Evolutionary conservation across 2,329 filamentous ascomycete genomes (phyloP).

Genomic region (Xylariaceae sp.): DNA sequence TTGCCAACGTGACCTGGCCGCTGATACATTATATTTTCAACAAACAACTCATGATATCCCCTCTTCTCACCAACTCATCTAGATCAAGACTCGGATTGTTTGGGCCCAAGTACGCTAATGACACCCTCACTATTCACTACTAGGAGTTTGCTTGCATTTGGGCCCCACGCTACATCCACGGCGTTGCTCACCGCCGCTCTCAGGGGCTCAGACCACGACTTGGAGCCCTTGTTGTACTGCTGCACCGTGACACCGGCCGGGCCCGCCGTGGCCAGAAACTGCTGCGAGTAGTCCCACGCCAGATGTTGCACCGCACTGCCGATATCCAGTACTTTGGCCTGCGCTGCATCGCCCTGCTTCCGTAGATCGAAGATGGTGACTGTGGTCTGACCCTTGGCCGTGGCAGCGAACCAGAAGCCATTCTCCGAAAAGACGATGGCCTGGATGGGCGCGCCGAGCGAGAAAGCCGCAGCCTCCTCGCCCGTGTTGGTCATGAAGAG

Average conservation of each 20-base stretch:
- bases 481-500: conserved; percentile 87
- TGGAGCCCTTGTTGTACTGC: conserved; percentile 85
- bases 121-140: conserved; percentile 77
- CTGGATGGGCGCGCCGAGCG: conserved; percentile 72
- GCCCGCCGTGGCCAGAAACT: conserved; percentile 86
- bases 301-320: conserved; percentile 79
- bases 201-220: conserved; percentile 88
- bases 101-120: conserved; percentile 68
- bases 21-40: neutral
- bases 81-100: conserved; percentile 52
- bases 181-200: conserved; percentile 73
- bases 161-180: conserved; percentile 78
- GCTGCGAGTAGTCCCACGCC: conserved; percentile 93
- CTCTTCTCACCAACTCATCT: neutral
- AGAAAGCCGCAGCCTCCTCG: conserved; percentile 77
- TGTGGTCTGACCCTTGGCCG: conserved; percentile 75
- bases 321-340: conserved; percentile 84
- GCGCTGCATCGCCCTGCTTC: conserved; percentile 83
- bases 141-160: conserved; percentile 75
- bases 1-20: too few species aligned
- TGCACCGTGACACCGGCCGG: conserved; percentile 83
- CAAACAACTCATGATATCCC: neutral
- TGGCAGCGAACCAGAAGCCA: conserved; percentile 91
- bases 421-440: conserved; percentile 92
- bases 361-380: conserved; percentile 92